Base-by-base conservation (phyloP, 306 rosid genomes). In the Pyrus bretschneideri region DNA sequence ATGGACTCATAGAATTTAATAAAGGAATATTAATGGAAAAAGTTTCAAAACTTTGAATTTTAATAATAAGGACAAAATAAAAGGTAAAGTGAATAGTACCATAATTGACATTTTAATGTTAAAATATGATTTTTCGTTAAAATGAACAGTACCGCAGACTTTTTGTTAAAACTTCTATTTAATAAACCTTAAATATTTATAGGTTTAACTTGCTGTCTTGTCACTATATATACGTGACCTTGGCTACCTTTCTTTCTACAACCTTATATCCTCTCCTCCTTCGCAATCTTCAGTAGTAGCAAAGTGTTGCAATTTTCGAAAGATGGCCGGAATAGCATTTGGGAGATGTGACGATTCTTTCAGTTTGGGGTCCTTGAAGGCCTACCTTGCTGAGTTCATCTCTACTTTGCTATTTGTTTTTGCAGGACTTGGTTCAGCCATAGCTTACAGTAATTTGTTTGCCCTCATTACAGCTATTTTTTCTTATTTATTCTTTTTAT, bases 321-420 rank as follows among this genome's bases (percentile, higher is more conserved):
- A 84, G 70, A 93, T 93, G 98, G 88, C 88, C n/a, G 76, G 85
- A 78, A 88, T 93, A 72, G 90, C 96, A 67, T 88, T 91, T 21
- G 92, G 98, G 67, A 87, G 93, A 19, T 86, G 83, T 9, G 88
- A 85, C 80, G 98, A 93, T 88, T 85, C 98, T 19, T 91, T 93
- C 76, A 89, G 89, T 67, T 59, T 88, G 12, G 78, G 74, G 73
- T 91, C 98, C 67, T 60, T 87, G 35, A 93, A 83, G 76, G 93
- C 98, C 75, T 93, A 93, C 78, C 54, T 93, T 79, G 93, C 96
- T 35, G 97, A 93, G 90, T 93, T 93, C 92, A 85, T 89, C 83
- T 93, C 97, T 63, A 93, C 98, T 63, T 84, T 93, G 84, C 80
- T 93, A 86, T 93, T 91, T 80, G 96, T 93, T 79, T 93, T 93